Conservation (phyloP, 108 stramenopile genomes). For the Nitzschia inconspicua region DNA sequence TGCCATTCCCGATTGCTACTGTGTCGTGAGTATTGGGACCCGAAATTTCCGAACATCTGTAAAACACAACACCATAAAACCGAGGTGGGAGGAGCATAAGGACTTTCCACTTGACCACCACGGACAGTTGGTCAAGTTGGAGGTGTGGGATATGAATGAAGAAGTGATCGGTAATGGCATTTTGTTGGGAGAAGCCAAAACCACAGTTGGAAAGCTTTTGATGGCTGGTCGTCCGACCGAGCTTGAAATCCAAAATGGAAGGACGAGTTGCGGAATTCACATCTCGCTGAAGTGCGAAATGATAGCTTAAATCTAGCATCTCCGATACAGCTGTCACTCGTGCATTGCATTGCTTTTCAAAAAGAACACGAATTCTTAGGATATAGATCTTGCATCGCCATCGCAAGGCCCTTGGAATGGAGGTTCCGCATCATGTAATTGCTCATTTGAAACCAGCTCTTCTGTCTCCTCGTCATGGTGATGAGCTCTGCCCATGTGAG, state of each 20-base stretch:
- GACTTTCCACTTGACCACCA: slow-evolving; percentile 23
- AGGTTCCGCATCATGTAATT: too few relatives aligned
- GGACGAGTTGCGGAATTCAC: too few relatives aligned
- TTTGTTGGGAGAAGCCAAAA: slow-evolving; percentile 26
- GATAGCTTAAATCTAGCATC: too few relatives aligned
- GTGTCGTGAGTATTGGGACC: slow-evolving; percentile 33
- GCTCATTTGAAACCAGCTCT: too few relatives aligned
- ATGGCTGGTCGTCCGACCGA: slow-evolving; percentile 43
- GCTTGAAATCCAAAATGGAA: slow-evolving; percentile 43
- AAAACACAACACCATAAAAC: slow-evolving; percentile 41
- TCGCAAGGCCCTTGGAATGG: too few relatives aligned
- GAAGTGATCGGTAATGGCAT: slow-evolving; percentile 27
- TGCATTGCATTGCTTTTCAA: too few relatives aligned
- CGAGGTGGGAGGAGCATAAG: slow-evolving; percentile 53
- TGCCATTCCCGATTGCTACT: slow-evolving; percentile 60
- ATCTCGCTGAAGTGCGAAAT: too few relatives aligned
- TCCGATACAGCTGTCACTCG: too few relatives aligned
- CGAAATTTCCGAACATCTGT: slow-evolving; percentile 35
- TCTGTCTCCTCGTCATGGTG: too few relatives aligned
- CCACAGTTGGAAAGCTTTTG: slow-evolving; percentile 36
- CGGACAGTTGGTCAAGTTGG: slow-evolving; percentile 33
- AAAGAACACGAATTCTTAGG: too few relatives aligned
- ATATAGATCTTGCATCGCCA: too few relatives aligned
- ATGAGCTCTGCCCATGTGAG: slow-evolving; percentile 28
- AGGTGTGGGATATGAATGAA: slow-evolving; percentile 43